Percentiles rank a stretch among this genome's conserved stretches.
phyloP scores from a whole-genome alignment of 1,139 yeast species.

The Casaregolazyma suthepensis region DNA sequence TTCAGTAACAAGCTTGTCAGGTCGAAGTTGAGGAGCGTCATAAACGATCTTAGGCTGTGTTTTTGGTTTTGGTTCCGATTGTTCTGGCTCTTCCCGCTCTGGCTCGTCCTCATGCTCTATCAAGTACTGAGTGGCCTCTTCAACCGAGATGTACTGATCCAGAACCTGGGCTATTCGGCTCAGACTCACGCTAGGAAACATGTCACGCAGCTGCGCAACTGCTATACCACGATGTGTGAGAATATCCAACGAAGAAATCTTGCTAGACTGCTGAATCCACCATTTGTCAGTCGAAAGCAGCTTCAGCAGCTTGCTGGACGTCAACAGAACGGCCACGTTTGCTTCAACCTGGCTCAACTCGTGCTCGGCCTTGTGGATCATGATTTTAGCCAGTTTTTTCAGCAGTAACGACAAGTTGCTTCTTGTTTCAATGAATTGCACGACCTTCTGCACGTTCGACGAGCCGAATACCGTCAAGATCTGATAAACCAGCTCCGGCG shows the following conservation, averaged over 20 bases:
- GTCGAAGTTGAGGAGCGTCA: conserved; percentile 34
- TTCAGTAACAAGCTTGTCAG: conserved; percentile 24
- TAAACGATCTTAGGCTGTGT: conserved; percentile 14
- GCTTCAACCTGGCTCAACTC: conserved; percentile 9
- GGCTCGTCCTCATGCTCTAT: conserved; percentile 51
- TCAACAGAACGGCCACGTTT: conserved; percentile 13
- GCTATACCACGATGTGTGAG: conserved; percentile 10
- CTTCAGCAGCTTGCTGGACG: conserved; percentile 14
- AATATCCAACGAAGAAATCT: conserved; percentile 10
- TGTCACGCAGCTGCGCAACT: conserved; percentile 19
- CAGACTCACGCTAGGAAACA: conserved; percentile 25
- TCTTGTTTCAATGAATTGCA: conserved; percentile 16
- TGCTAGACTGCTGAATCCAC: conserved; percentile 6
- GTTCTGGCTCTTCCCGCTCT: conserved; percentile 14
- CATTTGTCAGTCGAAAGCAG: conserved; percentile 5
- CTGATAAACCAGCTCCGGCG: conserved; percentile 29
- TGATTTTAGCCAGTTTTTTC: conserved; percentile 17
- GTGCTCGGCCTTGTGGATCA: conserved; percentile 14
- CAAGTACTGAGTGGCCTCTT: conserved; percentile 50
- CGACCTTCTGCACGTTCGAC: conserved; percentile 19
- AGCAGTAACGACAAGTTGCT: conserved; percentile 14
- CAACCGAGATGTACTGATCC: conserved; percentile 47
- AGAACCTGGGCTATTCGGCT: conserved; percentile 26
- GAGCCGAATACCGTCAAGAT: conserved; percentile 26
- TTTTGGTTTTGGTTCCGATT: conserved; percentile 2